A percentile compares a stretch with the other conserved stretches of the same genome.
phyloP scores from a whole-genome alignment of 2,329 filamentous ascomycete species.

The Trichoderma citrinoviride region DNA sequence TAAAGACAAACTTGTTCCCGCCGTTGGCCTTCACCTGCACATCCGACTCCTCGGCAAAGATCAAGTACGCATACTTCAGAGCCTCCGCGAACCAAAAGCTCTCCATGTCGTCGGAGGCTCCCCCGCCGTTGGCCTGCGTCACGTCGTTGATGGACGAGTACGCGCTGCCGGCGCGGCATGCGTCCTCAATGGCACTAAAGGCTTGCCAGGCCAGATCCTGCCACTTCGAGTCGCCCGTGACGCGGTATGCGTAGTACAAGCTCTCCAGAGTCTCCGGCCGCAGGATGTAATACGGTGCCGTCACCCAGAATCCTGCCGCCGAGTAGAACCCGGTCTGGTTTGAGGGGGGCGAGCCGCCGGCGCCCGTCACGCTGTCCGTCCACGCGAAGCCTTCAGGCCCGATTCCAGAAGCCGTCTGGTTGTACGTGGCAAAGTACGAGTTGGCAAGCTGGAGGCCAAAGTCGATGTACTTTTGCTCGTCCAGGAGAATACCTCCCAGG shows the following conservation, averaged over 20 bases:
- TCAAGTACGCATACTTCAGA: conserved; percentile 78
- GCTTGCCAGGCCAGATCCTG: conserved; percentile 83
- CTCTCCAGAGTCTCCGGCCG: conserved; percentile 81
- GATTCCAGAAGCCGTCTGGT: conserved; percentile 64
- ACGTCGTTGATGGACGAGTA: conserved; percentile 67
- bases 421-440: conserved; percentile 73
- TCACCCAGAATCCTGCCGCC: conserved; percentile 69
- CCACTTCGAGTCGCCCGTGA: conserved; percentile 72
- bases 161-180: conserved; percentile 62
- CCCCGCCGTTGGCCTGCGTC: conserved; percentile 59
- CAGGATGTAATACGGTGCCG: conserved; percentile 59
- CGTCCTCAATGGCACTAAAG: conserved; percentile 65
- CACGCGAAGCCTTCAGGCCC: conserved; percentile 72
- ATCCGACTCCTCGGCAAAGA: conserved; percentile 59
- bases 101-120: conserved; percentile 69
- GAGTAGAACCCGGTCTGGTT: conserved; percentile 60
- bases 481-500: conserved; percentile 70
- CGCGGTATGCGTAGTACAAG: conserved; percentile 82
- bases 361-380: conserved; percentile 46
- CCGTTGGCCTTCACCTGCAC: conserved; percentile 48
- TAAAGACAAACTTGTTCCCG: conserved; percentile 49
- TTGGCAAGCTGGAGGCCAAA: conserved; percentile 71
- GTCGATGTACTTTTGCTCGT: conserved; percentile 63
- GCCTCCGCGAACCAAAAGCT: conserved; percentile 88
- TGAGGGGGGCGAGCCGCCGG: conserved; percentile 44